phyloP scores from a whole-genome alignment of 768 basidiomycete species.

The Porpolomopsis calyptriformis region DNA sequence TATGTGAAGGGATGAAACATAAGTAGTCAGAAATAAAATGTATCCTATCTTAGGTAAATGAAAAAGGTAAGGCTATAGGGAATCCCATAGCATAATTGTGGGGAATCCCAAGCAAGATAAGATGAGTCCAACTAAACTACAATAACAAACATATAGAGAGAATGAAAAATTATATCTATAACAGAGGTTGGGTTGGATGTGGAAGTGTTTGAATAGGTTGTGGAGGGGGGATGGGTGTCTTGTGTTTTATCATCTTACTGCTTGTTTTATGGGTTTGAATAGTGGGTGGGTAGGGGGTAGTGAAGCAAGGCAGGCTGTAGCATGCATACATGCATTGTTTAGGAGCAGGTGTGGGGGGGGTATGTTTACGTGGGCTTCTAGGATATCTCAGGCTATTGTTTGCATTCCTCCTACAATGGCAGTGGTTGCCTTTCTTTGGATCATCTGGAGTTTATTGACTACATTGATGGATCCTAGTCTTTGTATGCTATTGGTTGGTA shows the following conservation, averaged over 20 bases:
- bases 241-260: conserved; percentile 1
- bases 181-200: conserved; percentile 2
- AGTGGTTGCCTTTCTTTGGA: conserved; percentile 14
- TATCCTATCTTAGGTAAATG: too few species aligned
- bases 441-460: conserved; percentile 8
- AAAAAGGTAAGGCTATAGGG: too few species aligned
- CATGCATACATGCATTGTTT: conserved; percentile 5
- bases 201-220: conserved; percentile 8
- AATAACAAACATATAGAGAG: too few species aligned
- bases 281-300: conserved; percentile 13
- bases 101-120: too few species aligned
- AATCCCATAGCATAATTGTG: too few species aligned
- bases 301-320: conserved; percentile 11
- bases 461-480: conserved; percentile 10
- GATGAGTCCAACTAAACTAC: too few species aligned
- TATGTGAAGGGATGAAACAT: too few species aligned
- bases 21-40: too few species aligned
- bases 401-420: conserved; percentile 16
- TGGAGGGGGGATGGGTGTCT: conserved; percentile 16
- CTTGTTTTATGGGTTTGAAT: neutral
- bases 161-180: too few species aligned
- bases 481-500: conserved; percentile 5
- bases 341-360: conserved; percentile 10
- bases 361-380: conserved; percentile 14
- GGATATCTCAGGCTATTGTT: conserved; percentile 12